Conservation (phyloP, 2,329 filamentous ascomycete species). For the Magnaporthiopsis rhizophila region DNA sequence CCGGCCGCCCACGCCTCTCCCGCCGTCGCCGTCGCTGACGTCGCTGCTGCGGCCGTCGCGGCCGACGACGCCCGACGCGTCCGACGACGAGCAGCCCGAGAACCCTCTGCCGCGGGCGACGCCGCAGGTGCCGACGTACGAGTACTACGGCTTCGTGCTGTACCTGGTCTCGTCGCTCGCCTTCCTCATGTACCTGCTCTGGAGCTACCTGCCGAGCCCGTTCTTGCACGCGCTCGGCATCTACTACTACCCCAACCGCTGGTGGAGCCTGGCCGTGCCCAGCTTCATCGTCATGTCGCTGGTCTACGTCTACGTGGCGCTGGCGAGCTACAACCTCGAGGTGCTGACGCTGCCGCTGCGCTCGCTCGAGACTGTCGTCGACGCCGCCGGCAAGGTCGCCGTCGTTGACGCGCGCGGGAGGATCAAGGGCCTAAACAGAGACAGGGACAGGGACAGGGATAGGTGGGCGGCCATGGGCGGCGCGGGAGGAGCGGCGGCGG, state of each 20-base stretch:
- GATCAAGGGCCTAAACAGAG: slow-evolving; percentile 23
- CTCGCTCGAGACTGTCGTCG: slow-evolving; percentile 82
- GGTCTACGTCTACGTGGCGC: slow-evolving; percentile 87
- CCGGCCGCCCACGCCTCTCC: slow-evolving; percentile 86
- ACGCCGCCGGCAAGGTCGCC: slow-evolving; percentile 80
- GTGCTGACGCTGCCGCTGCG: slow-evolving; percentile 75
- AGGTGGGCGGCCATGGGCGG: slow-evolving; percentile 23
- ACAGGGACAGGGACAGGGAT: slow-evolving; percentile 22
- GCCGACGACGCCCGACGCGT: slow-evolving; percentile 89
- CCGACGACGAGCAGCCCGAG: slow-evolving; percentile 66
- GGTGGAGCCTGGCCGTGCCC: slow-evolving; percentile 93
- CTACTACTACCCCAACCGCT: slow-evolving; percentile 92
- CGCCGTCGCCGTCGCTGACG: slow-evolving; percentile 85
- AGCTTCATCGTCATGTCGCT: slow-evolving; percentile 83
- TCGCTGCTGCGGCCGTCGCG: slow-evolving; percentile 83
- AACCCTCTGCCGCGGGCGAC: slow-evolving; percentile 72
- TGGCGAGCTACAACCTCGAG: slow-evolving; percentile 84
- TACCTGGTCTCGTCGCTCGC: slow-evolving; percentile 81
- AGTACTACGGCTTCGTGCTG: slow-evolving; percentile 97
- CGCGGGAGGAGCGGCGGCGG: slow-evolving; percentile 6
- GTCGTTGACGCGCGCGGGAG: slow-evolving; percentile 65
- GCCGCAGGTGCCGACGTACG: slow-evolving; percentile 96
- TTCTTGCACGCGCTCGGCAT: slow-evolving; percentile 91
- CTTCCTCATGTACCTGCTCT: slow-evolving; percentile 66
- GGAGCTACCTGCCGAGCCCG: slow-evolving; percentile 86